These are phyloP conservation scores for Ophiostoma sp. DNA, from an alignment of 2,329 filamentous ascomycete species.

Conservation along the genomic window DNA sequence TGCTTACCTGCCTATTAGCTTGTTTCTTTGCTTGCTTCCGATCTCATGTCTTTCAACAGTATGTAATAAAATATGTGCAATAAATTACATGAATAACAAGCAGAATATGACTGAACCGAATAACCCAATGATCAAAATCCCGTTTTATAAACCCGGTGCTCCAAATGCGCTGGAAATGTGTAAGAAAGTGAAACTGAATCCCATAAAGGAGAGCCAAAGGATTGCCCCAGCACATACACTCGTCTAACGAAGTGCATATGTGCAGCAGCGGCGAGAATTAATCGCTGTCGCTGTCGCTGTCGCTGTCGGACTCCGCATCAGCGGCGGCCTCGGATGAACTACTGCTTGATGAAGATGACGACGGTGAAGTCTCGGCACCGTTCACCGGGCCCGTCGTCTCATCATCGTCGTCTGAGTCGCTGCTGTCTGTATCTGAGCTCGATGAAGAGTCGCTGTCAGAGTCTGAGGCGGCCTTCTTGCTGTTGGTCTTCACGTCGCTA, in stretches of 20 bases:
- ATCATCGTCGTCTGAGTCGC: neutral
- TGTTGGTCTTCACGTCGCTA: neutral
- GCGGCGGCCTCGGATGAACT: neutral
- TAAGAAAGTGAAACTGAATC: neutral
- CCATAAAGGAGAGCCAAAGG: neutral
- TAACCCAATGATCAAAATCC: slow-evolving; percentile 12
- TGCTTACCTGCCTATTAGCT: too few species aligned
- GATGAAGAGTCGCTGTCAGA: neutral
- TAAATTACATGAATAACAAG: too few species aligned
- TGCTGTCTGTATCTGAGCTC: neutral
- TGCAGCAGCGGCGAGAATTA: neutral
- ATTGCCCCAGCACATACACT: neutral
- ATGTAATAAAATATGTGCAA: too few species aligned
- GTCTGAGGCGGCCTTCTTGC: neutral
- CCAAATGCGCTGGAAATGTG: slow-evolving; percentile 2
- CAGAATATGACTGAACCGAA: neutral
- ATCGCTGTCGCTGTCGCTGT: slow-evolving; percentile 13
- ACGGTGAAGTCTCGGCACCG: neutral
- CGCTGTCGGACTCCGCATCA: neutral
- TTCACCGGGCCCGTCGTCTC: neutral
- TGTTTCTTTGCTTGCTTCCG: too few species aligned
- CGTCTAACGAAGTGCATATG: neutral
- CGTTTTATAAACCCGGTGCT: slow-evolving; percentile 10
- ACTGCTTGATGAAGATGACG: neutral
- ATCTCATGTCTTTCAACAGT: too few species aligned